phyloP scores from a whole-genome alignment of 1,284 basidiomycete species.

The Microbotryum scabiosae region DNA sequence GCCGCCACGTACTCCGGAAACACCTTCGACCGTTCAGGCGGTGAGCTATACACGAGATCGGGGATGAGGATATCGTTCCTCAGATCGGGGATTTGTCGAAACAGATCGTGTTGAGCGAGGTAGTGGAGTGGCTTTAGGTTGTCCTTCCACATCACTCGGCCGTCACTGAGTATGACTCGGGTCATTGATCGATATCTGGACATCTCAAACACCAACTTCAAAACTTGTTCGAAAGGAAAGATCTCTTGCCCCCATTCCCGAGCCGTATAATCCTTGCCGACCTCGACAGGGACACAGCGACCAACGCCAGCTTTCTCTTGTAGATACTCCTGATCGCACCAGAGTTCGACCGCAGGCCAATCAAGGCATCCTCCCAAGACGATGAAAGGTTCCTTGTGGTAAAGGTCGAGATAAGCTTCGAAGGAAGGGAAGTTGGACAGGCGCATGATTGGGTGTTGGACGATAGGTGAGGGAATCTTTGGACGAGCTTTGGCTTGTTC shows the following conservation, averaged over 20 bases:
- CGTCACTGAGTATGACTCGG: neutral
- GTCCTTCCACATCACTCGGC: neutral
- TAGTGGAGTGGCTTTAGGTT: conserved; percentile 48
- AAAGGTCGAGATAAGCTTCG: conserved; percentile 1
- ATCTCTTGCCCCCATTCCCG: conserved; percentile 75
- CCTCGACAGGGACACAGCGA: conserved; percentile 79
- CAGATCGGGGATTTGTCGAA: conserved; percentile 73
- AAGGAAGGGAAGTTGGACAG: conserved; percentile 2
- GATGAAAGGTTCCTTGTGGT: conserved; percentile 55
- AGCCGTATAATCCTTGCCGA: conserved; percentile 73
- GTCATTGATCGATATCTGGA: conserved; percentile 14
- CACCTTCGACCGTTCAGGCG: conserved; percentile 42
- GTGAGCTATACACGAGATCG: conserved; percentile 73
- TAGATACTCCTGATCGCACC: conserved; percentile 63
- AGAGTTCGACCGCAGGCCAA: conserved; percentile 66
- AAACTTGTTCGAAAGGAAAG: conserved; percentile 68
- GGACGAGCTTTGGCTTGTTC: neutral
- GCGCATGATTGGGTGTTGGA: neutral
- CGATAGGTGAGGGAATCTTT: neutral
- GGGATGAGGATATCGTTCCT: conserved; percentile 66
- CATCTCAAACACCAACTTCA: conserved; percentile 47
- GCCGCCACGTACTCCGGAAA: conserved; percentile 57
- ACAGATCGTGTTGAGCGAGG: conserved; percentile 80
- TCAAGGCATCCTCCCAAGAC: conserved; percentile 50
- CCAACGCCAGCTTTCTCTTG: conserved; percentile 60